Base-by-base conservation (phyloP, 139 green algal genomes). In the Pseudopediastrum boryanum region DNA sequence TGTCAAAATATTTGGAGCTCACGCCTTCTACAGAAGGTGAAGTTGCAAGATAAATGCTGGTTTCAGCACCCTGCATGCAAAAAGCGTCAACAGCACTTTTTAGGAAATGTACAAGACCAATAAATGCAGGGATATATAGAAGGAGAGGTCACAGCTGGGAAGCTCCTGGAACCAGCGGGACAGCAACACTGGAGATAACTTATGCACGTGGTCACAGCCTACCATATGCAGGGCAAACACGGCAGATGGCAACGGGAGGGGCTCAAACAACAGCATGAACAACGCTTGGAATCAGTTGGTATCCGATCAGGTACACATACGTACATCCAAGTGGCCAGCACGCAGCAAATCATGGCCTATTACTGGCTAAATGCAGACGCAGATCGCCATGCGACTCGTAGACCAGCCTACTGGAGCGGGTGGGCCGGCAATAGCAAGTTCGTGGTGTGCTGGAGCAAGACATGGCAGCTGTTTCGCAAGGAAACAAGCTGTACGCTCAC, bases 21-120 rank as follows among this genome's bases (percentile, higher is more conserved):
- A 95, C 81, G 23, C 86, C 88, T 68, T 87, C 84, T 3, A 95
- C 85, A 21, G 90, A 80, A 0, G 87, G 81, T 1, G 75, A 89
- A n/a, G 79, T 82, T 9, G 90, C 90, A n/a, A 95, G 64, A 82
- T 93, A 90, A 70, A 97, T 92, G 71, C 78, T 90, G 27, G 94
- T 98, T 54, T 83, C 52, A 19, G 93, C 93, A 39, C 93, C 93
- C 85, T 94, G 79, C 21, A 33, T 5, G 9, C 33, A 27, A n/a
- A 35, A 8, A 44, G 62, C 9, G 6, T 13, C 62, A 70, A 35
- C 33, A 70, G 62, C n/a, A 35, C 12, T n/a, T 16, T n/a, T 58
- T n/a, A 16, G 21, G 21, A 16, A 58, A 58, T n/a, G n/a, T n/a
- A n/a, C n/a, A n/a, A n/a, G n/a, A n/a, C n/a, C n/a, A 58, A 58